Evolutionary conservation across 768 basidiomycete species (phyloP), one percentile per base, ranked within the genome.

Genomic region (Grammothele lineata): DNA sequence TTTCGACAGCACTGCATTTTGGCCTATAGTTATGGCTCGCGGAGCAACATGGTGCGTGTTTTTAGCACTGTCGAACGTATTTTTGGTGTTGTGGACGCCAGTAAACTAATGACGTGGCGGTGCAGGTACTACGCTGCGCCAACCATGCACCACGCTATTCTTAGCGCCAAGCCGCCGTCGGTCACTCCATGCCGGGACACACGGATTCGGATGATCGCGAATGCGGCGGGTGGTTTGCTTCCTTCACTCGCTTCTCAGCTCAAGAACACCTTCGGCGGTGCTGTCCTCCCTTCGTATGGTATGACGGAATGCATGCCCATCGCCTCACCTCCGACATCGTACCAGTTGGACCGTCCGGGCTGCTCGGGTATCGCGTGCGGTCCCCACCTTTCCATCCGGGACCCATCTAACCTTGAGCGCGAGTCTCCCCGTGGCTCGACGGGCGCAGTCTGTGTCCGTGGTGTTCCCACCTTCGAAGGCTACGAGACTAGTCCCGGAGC

Each of bases 301-400:
- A 80, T 80, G 76, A 76, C 76, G 17, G 75, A 77, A 62, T 75
- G 71, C 49, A 76, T 76, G 74, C 74, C 74, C 14, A 76, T 76
- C 47, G 71, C 74, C 2, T 65, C 72, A 2, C 74, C 74, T 9
- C 67, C 70, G 0, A 65, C 62, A 21, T 61, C 66, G 45, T 76
- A 76, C 57, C 58, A 62, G 17, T 64, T 76, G 14, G 72, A 73
- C 18, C 68, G 74, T 12, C 71, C 73, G 5, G 73, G 74, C 1
- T 73, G 71, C 39, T 76, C 74, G 17, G 74, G 74, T 3, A 56
- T 73, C 45, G 70, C 73, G 14, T 75, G 74, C 49, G 74, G 75
- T 17, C 73, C 75, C 3, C 65, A 73, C 48, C 48, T 74, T 21
- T 73, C 73, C 8, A 72, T 74, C 43, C 70, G 73, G 36, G 57